Percentiles rank a stretch among this genome's conserved stretches.
Conservation (phyloP, 2,329 filamentous ascomycete genomes). For the Lachnellula hyalina region DNA sequence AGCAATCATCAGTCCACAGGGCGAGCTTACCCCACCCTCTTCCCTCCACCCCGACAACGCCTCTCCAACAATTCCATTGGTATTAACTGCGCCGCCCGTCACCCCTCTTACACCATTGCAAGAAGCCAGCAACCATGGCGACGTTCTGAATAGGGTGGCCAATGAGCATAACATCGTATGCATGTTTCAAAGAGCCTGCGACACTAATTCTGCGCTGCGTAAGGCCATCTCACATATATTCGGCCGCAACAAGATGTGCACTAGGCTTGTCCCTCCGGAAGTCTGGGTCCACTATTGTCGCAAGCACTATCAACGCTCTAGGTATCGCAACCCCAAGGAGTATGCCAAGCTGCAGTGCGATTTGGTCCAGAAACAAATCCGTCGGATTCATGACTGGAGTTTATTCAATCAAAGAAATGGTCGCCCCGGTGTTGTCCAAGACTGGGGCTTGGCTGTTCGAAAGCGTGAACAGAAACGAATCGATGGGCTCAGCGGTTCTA, state of each 20-base stretch:
- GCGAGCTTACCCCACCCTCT: conserved; percentile 27
- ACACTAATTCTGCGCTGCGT: conserved; percentile 55
- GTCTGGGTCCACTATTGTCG: conserved; percentile 75
- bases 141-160: conserved; percentile 33
- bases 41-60: conserved; percentile 24
- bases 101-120: conserved; percentile 9
- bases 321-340: conserved; percentile 60
- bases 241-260: conserved; percentile 75
- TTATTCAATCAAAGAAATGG: conserved; percentile 39
- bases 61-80: conserved; percentile 15
- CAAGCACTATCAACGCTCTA: conserved; percentile 74
- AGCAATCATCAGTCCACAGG: conserved; percentile 8
- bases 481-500: conserved; percentile 33
- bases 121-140: conserved; percentile 9
- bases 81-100: conserved; percentile 20
- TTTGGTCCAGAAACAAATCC: conserved; percentile 57
- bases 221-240: conserved; percentile 81
- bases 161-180: conserved; percentile 31
- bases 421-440: conserved; percentile 42
- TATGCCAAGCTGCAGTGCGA: conserved; percentile 59
- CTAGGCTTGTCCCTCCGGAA: conserved; percentile 60
- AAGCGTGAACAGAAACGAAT: conserved; percentile 60
- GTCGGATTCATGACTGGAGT: conserved; percentile 59
- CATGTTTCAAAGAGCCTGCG: conserved; percentile 48
- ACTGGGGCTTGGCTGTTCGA: conserved; percentile 58